These are phyloP conservation scores for Fusarium poae DNA, from an alignment of 2,329 filamentous ascomycete species.

Conservation along the genomic window DNA sequence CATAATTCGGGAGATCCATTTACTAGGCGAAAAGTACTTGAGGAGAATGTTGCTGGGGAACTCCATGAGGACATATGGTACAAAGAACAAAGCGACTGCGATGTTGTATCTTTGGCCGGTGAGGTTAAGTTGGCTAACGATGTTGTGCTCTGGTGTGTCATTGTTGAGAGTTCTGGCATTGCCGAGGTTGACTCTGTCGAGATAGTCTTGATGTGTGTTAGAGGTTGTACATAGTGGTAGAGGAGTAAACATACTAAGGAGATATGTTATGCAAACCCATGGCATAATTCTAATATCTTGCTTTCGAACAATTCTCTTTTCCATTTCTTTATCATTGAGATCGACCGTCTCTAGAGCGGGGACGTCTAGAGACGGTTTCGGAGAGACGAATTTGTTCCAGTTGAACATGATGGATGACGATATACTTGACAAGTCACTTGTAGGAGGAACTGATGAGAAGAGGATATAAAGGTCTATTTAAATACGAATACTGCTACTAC, in stretches of 20 bases:
- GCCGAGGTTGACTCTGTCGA: constrained; percentile 53
- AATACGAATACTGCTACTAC: constrained; percentile 5
- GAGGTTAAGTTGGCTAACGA: constrained; percentile 50
- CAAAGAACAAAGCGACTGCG: constrained; percentile 51
- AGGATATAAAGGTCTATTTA: constrained; percentile 10
- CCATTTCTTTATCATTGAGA: constrained; percentile 53
- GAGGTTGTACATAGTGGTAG: background rate
- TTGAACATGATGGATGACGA: constrained; percentile 27
- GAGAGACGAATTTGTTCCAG: constrained; percentile 40
- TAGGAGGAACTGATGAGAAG: background rate
- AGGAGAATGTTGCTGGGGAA: constrained; percentile 53
- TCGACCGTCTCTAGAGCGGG: constrained; percentile 53
- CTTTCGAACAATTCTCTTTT: constrained; percentile 52
- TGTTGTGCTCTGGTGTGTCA: constrained; percentile 52
- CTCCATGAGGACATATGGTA: constrained; percentile 51
- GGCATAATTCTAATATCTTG: constrained; percentile 52
- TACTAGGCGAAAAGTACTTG: constrained; percentile 54
- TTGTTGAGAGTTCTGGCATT: constrained; percentile 54
- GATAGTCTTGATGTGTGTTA: constrained; percentile 32
- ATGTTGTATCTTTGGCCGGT: constrained; percentile 52
- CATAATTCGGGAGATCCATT: constrained; percentile 56
- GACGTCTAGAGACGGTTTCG: constrained; percentile 52
- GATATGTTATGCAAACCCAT: constrained; percentile 52
- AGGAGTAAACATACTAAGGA: constrained; percentile 43
- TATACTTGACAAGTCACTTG: background rate